A percentile compares a stretch with the other conserved stretches of the same genome.
Evolutionary conservation across 2,329 filamentous ascomycete species (phyloP).

Genomic region (Emergomyces orientalis): DNA sequence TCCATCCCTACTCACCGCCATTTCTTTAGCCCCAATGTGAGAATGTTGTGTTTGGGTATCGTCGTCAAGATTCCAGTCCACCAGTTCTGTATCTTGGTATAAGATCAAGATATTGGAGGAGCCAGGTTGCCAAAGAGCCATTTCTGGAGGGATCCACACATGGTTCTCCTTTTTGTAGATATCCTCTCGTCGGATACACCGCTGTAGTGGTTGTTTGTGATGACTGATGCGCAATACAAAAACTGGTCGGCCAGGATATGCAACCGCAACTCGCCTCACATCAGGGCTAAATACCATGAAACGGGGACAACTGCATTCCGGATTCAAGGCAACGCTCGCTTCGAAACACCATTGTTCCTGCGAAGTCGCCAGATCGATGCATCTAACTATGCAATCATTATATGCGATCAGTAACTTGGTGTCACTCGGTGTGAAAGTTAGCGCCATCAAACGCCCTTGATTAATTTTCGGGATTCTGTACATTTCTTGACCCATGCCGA

Average conservation of each 20-base stretch:
- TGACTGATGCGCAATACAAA: slow-evolving; percentile 13
- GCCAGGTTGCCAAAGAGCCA: slow-evolving; percentile 10
- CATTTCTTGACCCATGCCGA: slow-evolving; percentile 10
- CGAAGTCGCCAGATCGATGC: slow-evolving; percentile 7
- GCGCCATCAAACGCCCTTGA: slow-evolving; percentile 14
- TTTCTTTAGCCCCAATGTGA: slow-evolving; percentile 16
- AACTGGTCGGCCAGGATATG: slow-evolving; percentile 16
- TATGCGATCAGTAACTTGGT: slow-evolving; percentile 13
- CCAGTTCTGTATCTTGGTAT: slow-evolving; percentile 10
- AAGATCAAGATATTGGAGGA: slow-evolving; percentile 8
- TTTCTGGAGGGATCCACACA: slow-evolving; percentile 6
- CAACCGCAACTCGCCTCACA: slow-evolving; percentile 15
- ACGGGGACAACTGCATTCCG: slow-evolving; percentile 11
- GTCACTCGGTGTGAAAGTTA: slow-evolving; percentile 15
- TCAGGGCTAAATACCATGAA: slow-evolving; percentile 15
- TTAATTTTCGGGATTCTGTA: slow-evolving; percentile 10
- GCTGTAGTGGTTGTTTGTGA: slow-evolving; percentile 2
- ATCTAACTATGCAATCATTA: slow-evolving; percentile 9
- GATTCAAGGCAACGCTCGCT: slow-evolving; percentile 6
- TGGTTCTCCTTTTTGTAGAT: background rate
- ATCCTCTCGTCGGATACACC: slow-evolving; percentile 9
- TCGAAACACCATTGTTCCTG: slow-evolving; percentile 10
- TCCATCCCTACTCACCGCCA: slow-evolving; percentile 20
- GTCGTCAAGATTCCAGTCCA: slow-evolving; percentile 11
- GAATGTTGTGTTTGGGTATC: slow-evolving; percentile 9